Evolutionary conservation across 2,329 filamentous ascomycete genomes (phyloP).

Genomic region (Orbilia javanica): DNA sequence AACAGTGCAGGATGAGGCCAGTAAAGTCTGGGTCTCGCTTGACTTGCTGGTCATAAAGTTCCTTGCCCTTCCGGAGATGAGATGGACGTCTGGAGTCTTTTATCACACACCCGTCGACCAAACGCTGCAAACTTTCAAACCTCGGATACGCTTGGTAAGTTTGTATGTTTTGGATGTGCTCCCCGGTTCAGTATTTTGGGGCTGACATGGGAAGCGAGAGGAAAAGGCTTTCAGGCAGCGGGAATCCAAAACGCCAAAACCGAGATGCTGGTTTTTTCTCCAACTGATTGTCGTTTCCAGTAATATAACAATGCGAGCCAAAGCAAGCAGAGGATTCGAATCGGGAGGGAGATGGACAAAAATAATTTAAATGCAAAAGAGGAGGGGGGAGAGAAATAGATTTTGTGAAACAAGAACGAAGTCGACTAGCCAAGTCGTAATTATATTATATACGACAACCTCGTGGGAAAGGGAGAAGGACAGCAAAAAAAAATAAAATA

Average conservation of each 20-base stretch:
- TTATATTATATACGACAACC: constrained; percentile 6
- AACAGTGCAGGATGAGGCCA: constrained; percentile 47
- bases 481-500: constrained; percentile 25
- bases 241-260: constrained; percentile 37
- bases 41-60: constrained; percentile 35
- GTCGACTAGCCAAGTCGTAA: constrained; percentile 13
- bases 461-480: no score
- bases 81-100: constrained; percentile 40
- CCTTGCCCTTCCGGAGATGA: constrained; percentile 58
- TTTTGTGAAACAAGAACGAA: constrained; percentile 1
- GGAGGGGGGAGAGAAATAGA: neutral
- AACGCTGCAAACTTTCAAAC: no score
- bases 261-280: constrained; percentile 29
- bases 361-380: neutral
- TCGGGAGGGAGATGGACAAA: neutral
- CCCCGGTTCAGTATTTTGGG: constrained; percentile 49
- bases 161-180: constrained; percentile 24
- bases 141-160: constrained; percentile 25
- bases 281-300: constrained; percentile 32
- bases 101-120: constrained; percentile 13
- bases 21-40: constrained; percentile 48
- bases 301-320: constrained; percentile 16
- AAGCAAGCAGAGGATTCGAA: constrained; percentile 8
- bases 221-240: constrained; percentile 46
- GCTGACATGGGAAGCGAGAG: constrained; percentile 25